phyloP scores from a whole-genome alignment of 805 yeast species.

The Pachysolen tannophilus region DNA sequence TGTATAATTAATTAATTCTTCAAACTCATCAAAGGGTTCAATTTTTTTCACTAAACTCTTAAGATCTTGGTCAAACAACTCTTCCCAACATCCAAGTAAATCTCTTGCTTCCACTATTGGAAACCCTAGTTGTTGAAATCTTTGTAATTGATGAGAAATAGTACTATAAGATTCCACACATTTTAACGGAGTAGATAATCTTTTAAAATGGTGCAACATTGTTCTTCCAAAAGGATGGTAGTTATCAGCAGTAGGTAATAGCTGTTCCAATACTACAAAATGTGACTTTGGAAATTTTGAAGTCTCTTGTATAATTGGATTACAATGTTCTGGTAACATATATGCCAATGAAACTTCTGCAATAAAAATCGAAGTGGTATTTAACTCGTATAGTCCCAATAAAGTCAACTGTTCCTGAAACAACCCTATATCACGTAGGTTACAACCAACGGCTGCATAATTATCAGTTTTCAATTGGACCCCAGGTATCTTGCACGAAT shows the following conservation, averaged over 20 bases:
- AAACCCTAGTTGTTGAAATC: constrained; percentile 45
- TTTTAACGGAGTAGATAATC: constrained; percentile 58
- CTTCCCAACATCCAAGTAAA: constrained; percentile 52
- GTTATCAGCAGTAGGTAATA: constrained; percentile 51
- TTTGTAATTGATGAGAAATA: constrained; percentile 33
- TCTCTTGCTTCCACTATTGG: constrained; percentile 41
- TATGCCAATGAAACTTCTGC: constrained; percentile 83
- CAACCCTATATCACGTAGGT: constrained; percentile 39
- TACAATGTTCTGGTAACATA: constrained; percentile 62
- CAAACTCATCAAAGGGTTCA: constrained; percentile 80
- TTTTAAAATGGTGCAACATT: constrained; percentile 65
- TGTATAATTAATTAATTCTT: constrained; percentile 67
- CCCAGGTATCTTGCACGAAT: constrained; percentile 11
- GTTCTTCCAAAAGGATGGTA: constrained; percentile 62
- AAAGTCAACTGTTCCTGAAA: constrained; percentile 25
- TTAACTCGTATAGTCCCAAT: constrained; percentile 16
- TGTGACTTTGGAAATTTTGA: constrained; percentile 42
- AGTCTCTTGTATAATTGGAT: constrained; percentile 45
- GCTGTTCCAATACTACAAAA: constrained; percentile 62
- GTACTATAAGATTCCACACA: constrained; percentile 55
- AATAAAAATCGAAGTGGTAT: constrained; percentile 48
- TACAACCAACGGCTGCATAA: constrained; percentile 61
- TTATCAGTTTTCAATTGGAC: constrained; percentile 28
- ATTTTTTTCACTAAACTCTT: constrained; percentile 35
- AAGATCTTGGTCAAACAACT: constrained; percentile 27